Conservation (phyloP, 169 alveolate genomes). For the Cyclospora cayetanensis region DNA sequence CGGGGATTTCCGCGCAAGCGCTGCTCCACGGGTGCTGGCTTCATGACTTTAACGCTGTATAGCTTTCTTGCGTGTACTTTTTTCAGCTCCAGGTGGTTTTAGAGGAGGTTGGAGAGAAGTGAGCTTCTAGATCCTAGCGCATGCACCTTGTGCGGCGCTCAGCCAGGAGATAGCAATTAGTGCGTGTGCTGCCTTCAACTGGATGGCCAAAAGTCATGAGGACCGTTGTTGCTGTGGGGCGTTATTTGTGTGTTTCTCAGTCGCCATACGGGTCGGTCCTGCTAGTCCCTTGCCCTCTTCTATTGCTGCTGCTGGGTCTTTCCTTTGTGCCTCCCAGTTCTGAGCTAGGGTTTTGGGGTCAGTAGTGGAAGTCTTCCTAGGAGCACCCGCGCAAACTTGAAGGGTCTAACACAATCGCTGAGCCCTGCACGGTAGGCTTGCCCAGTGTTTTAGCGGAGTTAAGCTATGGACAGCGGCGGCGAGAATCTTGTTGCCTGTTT, state of each 20-base stretch:
- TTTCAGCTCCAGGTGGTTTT: slow-evolving; percentile 41
- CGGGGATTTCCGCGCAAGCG: no score
- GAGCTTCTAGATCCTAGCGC: background rate
- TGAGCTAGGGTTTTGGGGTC: no score
- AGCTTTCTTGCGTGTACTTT: background rate
- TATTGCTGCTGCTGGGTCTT: background rate
- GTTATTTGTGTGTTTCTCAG: slow-evolving; percentile 22
- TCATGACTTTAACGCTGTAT: no score
- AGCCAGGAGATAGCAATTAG: background rate
- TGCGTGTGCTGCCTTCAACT: background rate
- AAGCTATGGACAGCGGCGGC: no score
- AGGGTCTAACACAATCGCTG: no score
- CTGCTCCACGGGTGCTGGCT: no score
- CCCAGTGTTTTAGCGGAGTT: no score
- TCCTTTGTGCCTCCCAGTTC: background rate
- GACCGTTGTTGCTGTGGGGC: background rate
- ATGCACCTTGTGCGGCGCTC: background rate
- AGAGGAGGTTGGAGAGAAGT: slow-evolving; percentile 62
- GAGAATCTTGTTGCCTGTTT: no score
- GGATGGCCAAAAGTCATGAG: background rate
- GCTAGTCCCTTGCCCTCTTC: background rate
- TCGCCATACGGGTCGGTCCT: slow-evolving; percentile 42
- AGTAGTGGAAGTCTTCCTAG: no score
- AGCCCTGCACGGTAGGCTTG: no score
- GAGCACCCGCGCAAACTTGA: no score